Base-by-base conservation (phyloP, 345 rosid genomes). In the Citrus trifoliata region DNA sequence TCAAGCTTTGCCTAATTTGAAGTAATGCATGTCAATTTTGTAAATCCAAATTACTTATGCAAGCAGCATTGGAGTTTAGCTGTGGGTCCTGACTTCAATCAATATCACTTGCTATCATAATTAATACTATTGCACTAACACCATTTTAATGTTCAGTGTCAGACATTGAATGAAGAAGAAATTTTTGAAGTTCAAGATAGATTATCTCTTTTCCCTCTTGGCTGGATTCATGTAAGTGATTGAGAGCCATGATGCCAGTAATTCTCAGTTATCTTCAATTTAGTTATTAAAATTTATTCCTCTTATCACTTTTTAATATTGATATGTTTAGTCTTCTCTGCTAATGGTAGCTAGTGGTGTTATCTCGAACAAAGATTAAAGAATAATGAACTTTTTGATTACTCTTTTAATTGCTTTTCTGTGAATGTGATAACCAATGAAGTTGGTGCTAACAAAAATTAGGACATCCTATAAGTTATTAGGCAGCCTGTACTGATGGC, bases 171-270 rank as follows among this genome's bases (percentile, higher is more conserved):
- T 55, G 98, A 96, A 87, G 97, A 96, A 86, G 97, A 94, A 82
- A 94, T 94, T 73, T 96, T 94, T 59, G 98, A 96, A 90, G 91
- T 93, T 80, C 99, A 96, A 66, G 98, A 94, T 80, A 89, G 75
- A 78, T 77, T 91, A 73, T 93, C 97, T 28, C 95, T 94, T 80
- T 90, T 96, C 71, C 92, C 97, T 38, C 92, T 96, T 80, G 97
- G 98, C 33, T 96, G 99, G 99, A 96, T 96, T 83, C 97, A 93
- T 84, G 98, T 93, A 89, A 90, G 93, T 88, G 78, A 46, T 28
- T 38, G 63, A 71, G 46, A 24, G 32, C 77, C 51, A 42, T 61
- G 77, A 71, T 30, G 72, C 60, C 33, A 12, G 32, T n/a, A 38
- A 62, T 61, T 48, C n/a, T 40, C 8, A 22, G 42, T 25, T 28